A percentile compares a stretch with the other conserved stretches of the same genome.
Conservation (phyloP, 129 eudicot species). For the Silybum marianum region DNA sequence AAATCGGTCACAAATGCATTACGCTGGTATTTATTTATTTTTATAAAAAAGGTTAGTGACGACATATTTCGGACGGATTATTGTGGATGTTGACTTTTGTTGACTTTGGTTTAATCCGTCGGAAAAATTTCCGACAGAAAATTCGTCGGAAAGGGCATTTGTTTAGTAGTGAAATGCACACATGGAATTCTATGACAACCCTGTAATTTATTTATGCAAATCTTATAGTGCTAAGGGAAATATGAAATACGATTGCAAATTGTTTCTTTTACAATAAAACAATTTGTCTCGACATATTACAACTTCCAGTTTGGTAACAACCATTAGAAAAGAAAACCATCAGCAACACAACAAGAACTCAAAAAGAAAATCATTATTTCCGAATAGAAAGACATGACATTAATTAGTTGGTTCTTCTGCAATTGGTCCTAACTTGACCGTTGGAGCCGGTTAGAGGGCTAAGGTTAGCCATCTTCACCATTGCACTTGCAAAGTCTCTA, state of each 20-base stretch:
- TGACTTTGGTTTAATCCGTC: too few relatives aligned
- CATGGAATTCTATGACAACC: neutral
- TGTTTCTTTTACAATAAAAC: neutral
- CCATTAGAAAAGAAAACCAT: neutral
- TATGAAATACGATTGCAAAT: neutral
- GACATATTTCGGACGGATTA: too few relatives aligned
- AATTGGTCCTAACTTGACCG: constrained; percentile 51
- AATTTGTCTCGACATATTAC: neutral
- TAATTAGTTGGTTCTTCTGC: constrained; percentile 42
- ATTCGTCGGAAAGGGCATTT: neutral
- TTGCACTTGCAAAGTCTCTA: constrained; percentile 51
- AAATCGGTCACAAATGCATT: too few relatives aligned
- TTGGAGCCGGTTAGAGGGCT: constrained; percentile 45
- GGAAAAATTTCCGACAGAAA: neutral
- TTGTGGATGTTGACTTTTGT: too few relatives aligned
- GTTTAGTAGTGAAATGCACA: neutral
- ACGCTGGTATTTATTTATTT: too few relatives aligned
- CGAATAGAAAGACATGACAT: neutral
- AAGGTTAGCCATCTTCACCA: constrained; percentile 55
- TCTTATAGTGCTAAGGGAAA: neutral
- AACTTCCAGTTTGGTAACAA: neutral
- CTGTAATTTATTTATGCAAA: too few relatives aligned
- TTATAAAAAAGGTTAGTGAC: too few relatives aligned
- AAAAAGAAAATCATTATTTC: too few relatives aligned
- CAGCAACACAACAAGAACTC: neutral